phyloP scores from a whole-genome alignment of 495 filamentous ascomycete species.

The Neurospora hispaniola region DNA sequence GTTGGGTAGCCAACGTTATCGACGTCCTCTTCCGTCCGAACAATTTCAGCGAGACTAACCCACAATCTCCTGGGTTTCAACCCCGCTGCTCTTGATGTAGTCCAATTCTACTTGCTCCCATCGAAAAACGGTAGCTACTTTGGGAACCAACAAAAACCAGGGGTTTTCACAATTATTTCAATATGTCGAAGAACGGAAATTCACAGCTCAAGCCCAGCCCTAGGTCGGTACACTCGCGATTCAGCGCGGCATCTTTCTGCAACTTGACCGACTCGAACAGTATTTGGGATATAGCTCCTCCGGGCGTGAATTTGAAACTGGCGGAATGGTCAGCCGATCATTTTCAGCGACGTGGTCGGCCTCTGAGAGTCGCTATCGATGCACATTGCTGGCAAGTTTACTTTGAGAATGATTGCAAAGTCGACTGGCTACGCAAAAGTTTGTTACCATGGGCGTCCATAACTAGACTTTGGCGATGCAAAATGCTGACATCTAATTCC shows the following conservation, averaged over 20 bases:
- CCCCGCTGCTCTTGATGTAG: not conserved
- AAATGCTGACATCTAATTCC: not conserved
- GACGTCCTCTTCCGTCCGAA: not conserved
- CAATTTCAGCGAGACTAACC: not conserved
- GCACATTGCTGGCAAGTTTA: not conserved
- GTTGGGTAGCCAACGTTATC: not conserved
- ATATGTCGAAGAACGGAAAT: not conserved
- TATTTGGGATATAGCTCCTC: not conserved
- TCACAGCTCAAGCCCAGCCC: not conserved
- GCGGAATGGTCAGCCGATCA: constrained; percentile 1
- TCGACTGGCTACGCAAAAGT: not conserved
- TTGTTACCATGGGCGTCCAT: not conserved
- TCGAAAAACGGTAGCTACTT: not conserved
- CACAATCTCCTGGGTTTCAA: not conserved
- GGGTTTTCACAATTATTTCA: not conserved
- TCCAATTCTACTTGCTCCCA: not conserved
- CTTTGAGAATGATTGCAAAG: not conserved
- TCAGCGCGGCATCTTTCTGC: too few species aligned
- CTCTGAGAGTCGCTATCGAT: not conserved
- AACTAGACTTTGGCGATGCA: not conserved
- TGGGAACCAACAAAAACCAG: not conserved
- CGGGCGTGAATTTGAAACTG: not conserved
- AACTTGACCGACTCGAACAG: not conserved
- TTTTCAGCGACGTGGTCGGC: not conserved
- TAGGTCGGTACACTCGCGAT: not conserved